Evolutionary conservation across 140 eudicot genomes (phyloP), one percentile per base, ranked within the genome.

Genomic region (Stevia rebaudiana): DNA sequence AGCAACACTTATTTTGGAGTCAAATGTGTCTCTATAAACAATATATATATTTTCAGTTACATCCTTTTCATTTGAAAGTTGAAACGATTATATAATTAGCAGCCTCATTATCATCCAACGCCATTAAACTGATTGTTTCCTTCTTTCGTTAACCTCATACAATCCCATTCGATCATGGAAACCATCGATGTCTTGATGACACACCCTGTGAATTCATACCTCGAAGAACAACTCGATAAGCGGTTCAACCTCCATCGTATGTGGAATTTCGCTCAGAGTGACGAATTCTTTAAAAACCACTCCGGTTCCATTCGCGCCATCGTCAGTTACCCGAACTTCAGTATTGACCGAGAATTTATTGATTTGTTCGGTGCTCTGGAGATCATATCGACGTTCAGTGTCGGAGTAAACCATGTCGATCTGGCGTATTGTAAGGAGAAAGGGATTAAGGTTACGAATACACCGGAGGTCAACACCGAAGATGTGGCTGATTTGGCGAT

Each of bases 401-500:
- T 78, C 1, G 94, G 94, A 17, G 51, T 76, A 49, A 81, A 85
- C 43, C 76, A 77, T 53, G 78, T 79, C n/a, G 89, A 85, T 72
- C 66, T 85, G 46, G 78, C n/a, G n/a, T 77, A 74, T 67, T 85
- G 89, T 57, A 74, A 70, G 64, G 76, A 68, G 59, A 82, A 62
- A 49, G 89, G 81, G 4, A 77, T 85, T 65, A 76, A 79, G 73
- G 94, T 85, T 33, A 79, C 86, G 0, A 74, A 78, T 57, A 81
- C 85, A 12, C 94, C 88, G 1, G 86, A 82, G 19, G 84, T 76
- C 50, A 63, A 69, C 41, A 83, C 86, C 3, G 86, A 80, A 0
- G 89, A 86, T 39, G 89, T 82, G 41, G 95, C 95, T 44, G 95
- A 82, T 58, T 10, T 72, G 21, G 86, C 86, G 0, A 74, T 85